Percentiles rank a stretch among this genome's conserved stretches.
Conservation (phyloP, 1,284 basidiomycete genomes). For the Taiwanofungus camphoratus region DNA sequence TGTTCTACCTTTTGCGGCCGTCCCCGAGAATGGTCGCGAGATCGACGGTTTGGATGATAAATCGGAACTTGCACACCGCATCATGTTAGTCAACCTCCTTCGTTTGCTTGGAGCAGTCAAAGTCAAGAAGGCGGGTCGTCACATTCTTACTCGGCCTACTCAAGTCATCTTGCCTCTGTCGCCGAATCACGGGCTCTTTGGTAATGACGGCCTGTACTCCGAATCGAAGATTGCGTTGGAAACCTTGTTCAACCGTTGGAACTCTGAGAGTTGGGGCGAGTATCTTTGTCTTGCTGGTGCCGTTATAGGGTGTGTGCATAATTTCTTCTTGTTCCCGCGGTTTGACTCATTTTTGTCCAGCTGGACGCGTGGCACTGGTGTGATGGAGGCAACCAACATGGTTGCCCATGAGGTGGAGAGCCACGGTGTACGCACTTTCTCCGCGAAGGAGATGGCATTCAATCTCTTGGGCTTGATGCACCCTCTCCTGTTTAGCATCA, state of each 20-base stretch:
- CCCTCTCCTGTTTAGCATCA: constrained; percentile 98
- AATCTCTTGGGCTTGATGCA: constrained; percentile 99
- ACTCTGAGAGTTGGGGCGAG: constrained; percentile 98
- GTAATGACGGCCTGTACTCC: constrained; percentile 96
- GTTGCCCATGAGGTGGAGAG: constrained; percentile 93
- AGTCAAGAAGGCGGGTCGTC: constrained; percentile 93
- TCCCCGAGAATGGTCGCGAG: constrained; percentile 97
- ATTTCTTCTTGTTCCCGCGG: constrained; percentile 10
- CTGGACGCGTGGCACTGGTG: constrained; percentile 97
- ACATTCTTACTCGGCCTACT: constrained; percentile 96
- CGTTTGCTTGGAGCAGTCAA: constrained; percentile 96
- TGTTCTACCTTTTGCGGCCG: constrained; percentile 95
- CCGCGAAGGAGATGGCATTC: constrained; percentile 99
- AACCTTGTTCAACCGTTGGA: constrained; percentile 97
- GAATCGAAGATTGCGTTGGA: constrained; percentile 98
- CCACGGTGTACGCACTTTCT: constrained; percentile 95
- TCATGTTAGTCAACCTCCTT: constrained; percentile 93
- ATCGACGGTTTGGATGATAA: constrained; percentile 97
- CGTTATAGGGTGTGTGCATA: constrained; percentile 81
- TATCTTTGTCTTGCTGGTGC: constrained; percentile 97
- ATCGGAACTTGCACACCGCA: constrained; percentile 96
- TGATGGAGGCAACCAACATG: constrained; percentile 95
- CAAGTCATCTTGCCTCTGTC: constrained; percentile 97
- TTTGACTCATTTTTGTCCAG: constrained; percentile 34
- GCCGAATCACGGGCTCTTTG: constrained; percentile 97